Base-by-base conservation (phyloP, 2,329 filamentous ascomycete species). In the Aspergillus ruber region DNA sequence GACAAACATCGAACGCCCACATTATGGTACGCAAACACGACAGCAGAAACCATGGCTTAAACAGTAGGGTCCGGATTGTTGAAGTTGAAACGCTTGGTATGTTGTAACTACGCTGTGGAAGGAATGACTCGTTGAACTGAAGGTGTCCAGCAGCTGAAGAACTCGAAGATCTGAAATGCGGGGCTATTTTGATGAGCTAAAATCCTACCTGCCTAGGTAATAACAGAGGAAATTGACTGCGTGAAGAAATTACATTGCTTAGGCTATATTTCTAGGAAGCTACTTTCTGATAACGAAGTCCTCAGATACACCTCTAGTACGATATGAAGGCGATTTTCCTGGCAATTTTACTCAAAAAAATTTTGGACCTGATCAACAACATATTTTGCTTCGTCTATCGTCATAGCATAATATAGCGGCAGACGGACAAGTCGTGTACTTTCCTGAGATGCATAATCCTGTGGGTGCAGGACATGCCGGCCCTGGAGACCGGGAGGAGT, bases 351-450 rank as follows among this genome's bases (percentile, higher is more conserved):
- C 33, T 35, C 38, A 20, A 40, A 45, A 18, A 40, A 45, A 13
- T 39, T 10, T 21, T 13, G 13, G 23, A 45, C 25, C 15, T 32
- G 29, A 18, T 39, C 35, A 9, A 40, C 35, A 17, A 45, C 43
- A 29, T 38, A 25, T 12, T 25, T 12, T 12, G 43, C 43, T 5
- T 45, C 20, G 4, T 45, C 43, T 33, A 40, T 15, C 13, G 43
- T 32, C 43, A 40, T 12, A 15, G 43, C 43, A 32, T 40, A 45
- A 18, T 21, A 45, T 15, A 45, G 15, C n/a, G 44, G 36, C 9
- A 45, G 33, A 27, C 44, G 33, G n/a, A 33, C 23, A 8, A 45
- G 44, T 13, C 44, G 23, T 23, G 20, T 9, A 41, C 44, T 45
- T 5, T 45, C 44, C 35, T 18, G 23, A 20, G 36, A 20, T n/a